These are phyloP conservation scores for Saccharomycopsis malanga DNA, from an alignment of 805 yeast genomes.

Conservation along the genomic window DNA sequence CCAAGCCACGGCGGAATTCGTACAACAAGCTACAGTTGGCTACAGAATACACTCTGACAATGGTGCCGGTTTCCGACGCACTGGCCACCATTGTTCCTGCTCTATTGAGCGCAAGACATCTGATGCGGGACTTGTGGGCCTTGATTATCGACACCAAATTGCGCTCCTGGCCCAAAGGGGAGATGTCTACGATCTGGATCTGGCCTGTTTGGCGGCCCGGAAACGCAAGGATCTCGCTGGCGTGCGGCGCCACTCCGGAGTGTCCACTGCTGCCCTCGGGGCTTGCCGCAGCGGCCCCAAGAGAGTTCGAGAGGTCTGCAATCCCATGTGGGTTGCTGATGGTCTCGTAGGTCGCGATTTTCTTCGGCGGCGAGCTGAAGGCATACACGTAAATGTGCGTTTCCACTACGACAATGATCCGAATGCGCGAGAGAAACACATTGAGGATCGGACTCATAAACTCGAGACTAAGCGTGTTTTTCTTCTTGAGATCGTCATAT, in stretches of 20 bases:
- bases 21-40: constrained; percentile 60
- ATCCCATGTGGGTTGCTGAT: constrained; percentile 54
- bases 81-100: constrained; percentile 68
- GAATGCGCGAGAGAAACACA: constrained; percentile 65
- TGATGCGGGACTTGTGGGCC: constrained; percentile 65
- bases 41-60: constrained; percentile 67
- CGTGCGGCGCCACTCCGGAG: neutral
- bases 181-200: constrained; percentile 69
- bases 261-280: neutral
- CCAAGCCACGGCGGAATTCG: constrained; percentile 87
- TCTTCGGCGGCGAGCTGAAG: constrained; percentile 72
- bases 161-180: constrained; percentile 56
- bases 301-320: constrained; percentile 42
- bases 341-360: constrained; percentile 59
- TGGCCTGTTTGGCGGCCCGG: constrained; percentile 65
- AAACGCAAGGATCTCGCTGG: constrained; percentile 51
- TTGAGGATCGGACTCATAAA: constrained; percentile 70
- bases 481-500: constrained; percentile 86
- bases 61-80: constrained; percentile 77
- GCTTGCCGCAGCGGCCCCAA: constrained; percentile 16
- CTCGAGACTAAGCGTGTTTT: constrained; percentile 64
- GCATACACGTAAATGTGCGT: constrained; percentile 69
- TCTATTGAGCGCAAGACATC: constrained; percentile 56
- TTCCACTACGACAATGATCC: constrained; percentile 65
- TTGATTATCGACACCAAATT: constrained; percentile 61